phyloP scores from a whole-genome alignment of 2,329 filamentous ascomycete species.

The Penicillium sp. region DNA sequence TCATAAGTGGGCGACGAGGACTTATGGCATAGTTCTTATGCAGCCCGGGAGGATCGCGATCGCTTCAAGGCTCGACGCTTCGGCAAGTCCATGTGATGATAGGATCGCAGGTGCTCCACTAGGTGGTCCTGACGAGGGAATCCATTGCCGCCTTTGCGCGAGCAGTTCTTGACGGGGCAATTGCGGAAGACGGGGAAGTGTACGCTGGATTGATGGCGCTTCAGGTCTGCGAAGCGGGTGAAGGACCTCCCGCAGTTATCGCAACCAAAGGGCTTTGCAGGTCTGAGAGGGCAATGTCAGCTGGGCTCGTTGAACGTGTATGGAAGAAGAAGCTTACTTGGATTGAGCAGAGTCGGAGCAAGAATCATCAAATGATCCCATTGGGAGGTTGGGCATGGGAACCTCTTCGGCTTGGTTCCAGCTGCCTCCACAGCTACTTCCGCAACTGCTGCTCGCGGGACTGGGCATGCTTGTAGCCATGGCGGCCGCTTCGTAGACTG shows the following conservation, averaged over 20 bases:
- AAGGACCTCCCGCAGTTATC: slow-evolving; percentile 39
- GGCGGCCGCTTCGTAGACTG: slow-evolving; percentile 20
- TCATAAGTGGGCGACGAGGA: neutral
- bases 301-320: neutral
- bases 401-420: slow-evolving; percentile 20
- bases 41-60: slow-evolving; percentile 21
- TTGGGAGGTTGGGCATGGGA: slow-evolving; percentile 14
- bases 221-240: slow-evolving; percentile 46
- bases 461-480: slow-evolving; percentile 26
- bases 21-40: neutral
- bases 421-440: slow-evolving; percentile 14
- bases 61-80: slow-evolving; percentile 36
- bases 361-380: slow-evolving; percentile 12
- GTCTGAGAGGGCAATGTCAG: slow-evolving; percentile 18
- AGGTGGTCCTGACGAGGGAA: slow-evolving; percentile 56
- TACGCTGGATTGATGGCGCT: slow-evolving; percentile 46
- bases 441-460: slow-evolving; percentile 17
- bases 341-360: slow-evolving; percentile 17
- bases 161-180: slow-evolving; percentile 43
- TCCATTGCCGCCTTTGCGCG: slow-evolving; percentile 45
- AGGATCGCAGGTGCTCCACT: slow-evolving; percentile 53
- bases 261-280: slow-evolving; percentile 31
- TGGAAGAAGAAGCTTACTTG: slow-evolving; percentile 22
- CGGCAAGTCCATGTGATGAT: slow-evolving; percentile 48
- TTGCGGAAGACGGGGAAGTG: slow-evolving; percentile 43